These are phyloP conservation scores for Candida ulmi DNA, from an alignment of 805 yeast species.

Conservation along the genomic window DNA sequence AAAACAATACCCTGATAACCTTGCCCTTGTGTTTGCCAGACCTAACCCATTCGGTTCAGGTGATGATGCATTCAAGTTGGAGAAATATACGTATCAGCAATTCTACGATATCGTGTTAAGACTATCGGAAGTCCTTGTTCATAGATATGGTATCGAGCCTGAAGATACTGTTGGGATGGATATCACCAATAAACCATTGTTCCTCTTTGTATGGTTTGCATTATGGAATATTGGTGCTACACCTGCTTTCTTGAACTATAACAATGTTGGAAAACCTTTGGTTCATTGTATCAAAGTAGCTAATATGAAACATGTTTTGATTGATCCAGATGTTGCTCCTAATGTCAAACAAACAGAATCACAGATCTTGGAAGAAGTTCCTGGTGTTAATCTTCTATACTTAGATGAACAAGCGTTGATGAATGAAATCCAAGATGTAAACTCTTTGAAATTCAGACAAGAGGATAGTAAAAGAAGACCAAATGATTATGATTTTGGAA, in stretches of 20 bases:
- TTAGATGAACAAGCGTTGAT: constrained; percentile 46
- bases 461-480: constrained; percentile 53
- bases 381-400: constrained; percentile 40
- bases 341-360: constrained; percentile 46
- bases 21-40: constrained; percentile 56
- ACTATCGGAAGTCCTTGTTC: constrained; percentile 57
- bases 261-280: constrained; percentile 65
- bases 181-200: constrained; percentile 79
- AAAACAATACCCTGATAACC: constrained; percentile 37
- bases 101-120: constrained; percentile 60
- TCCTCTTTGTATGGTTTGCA: constrained; percentile 75
- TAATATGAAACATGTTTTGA: constrained; percentile 56
- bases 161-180: constrained; percentile 71
- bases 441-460: constrained; percentile 48
- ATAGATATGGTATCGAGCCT: constrained; percentile 57
- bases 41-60: constrained; percentile 27
- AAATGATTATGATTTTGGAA: constrained; percentile 48
- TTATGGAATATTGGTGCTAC: constrained; percentile 87
- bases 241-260: constrained; percentile 85
- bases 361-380: constrained; percentile 31
- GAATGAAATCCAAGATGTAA: constrained; percentile 31
- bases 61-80: constrained; percentile 56
- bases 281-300: constrained; percentile 76
- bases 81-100: constrained; percentile 62
- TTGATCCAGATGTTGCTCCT: constrained; percentile 63